These are phyloP conservation scores for Carallia brachiata DNA, from an alignment of 345 rosid genomes.

Conservation along the genomic window DNA sequence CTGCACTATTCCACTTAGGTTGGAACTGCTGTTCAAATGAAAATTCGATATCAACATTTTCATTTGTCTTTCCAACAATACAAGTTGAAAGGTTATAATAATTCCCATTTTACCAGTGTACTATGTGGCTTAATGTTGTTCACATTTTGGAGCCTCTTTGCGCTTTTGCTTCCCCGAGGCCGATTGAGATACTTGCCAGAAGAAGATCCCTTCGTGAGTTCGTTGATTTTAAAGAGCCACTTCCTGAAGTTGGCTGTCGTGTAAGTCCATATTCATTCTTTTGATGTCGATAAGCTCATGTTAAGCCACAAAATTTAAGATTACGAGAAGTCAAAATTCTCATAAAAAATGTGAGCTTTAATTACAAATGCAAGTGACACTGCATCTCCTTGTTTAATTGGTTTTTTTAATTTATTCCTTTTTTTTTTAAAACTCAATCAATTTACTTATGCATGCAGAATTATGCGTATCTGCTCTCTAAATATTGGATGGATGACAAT, in stretches of 20 bases:
- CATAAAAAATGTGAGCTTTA: too few species aligned
- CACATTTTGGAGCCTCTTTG: slow-evolving; percentile 44
- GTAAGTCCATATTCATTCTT: slow-evolving; percentile 17
- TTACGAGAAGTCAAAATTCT: too few species aligned
- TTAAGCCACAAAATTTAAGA: not conserved
- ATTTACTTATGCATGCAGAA: slow-evolving; percentile 13
- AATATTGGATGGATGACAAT: slow-evolving; percentile 38
- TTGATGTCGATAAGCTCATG: not conserved
- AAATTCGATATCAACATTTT: not conserved
- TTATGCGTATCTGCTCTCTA: slow-evolving; percentile 33
- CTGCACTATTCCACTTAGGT: too few species aligned
- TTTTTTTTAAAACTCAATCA: not conserved
- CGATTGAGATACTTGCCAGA: slow-evolving; percentile 17
- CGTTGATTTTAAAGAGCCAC: slow-evolving; percentile 9
- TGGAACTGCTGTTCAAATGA: not conserved
- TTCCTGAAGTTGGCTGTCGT: slow-evolving; percentile 33
- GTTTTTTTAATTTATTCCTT: not conserved
- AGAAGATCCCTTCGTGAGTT: slow-evolving; percentile 24
- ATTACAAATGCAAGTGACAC: not conserved
- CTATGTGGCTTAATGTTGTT: slow-evolving; percentile 15
- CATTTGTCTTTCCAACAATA: not conserved
- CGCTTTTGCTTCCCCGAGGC: slow-evolving; percentile 29
- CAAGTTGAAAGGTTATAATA: not conserved
- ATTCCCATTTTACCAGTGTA: slow-evolving; percentile 28
- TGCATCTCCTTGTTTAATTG: not conserved